Percentiles rank a stretch among this genome's conserved stretches.
phyloP scores from a whole-genome alignment of 2,329 filamentous ascomycete species.

The Phialophora expanda region DNA sequence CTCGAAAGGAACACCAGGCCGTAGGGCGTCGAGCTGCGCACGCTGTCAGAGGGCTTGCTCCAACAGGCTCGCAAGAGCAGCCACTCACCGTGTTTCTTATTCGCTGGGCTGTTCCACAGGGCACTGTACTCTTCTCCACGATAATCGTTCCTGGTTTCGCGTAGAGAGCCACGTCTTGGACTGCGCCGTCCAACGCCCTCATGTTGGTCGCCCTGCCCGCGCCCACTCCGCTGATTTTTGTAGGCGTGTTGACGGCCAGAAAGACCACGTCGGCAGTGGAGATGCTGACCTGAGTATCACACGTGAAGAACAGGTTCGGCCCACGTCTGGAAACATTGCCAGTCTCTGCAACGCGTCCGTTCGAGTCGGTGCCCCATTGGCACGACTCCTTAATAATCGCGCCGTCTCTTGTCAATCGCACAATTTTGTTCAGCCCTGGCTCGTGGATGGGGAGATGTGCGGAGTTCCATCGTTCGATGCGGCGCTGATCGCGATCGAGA shows the following conservation, averaged over 20 bases:
- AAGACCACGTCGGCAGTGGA: slow-evolving; percentile 73
- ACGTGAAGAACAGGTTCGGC: slow-evolving; percentile 78
- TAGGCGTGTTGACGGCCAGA: slow-evolving; percentile 79
- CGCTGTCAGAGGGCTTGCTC: slow-evolving; percentile 5
- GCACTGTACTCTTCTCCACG: slow-evolving; percentile 82
- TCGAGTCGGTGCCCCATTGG: not conserved
- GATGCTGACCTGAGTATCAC: slow-evolving; percentile 66
- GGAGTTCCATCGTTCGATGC: slow-evolving; percentile 76
- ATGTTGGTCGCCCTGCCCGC: slow-evolving; percentile 75
- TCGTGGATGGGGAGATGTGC: slow-evolving; percentile 76
- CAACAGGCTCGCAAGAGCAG: not conserved
- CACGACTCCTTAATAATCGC: slow-evolving; percentile 31
- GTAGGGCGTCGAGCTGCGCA: slow-evolving; percentile 25
- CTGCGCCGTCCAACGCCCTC: slow-evolving; percentile 72
- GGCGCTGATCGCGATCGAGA: slow-evolving; percentile 69
- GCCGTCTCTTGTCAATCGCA: slow-evolving; percentile 56
- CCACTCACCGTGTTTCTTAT: slow-evolving; percentile 68
- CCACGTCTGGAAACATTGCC: slow-evolving; percentile 49
- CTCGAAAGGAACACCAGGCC: slow-evolving; percentile 63
- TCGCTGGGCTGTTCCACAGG: slow-evolving; percentile 73
- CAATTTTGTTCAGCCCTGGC: slow-evolving; percentile 70
- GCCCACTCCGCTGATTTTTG: slow-evolving; percentile 72
- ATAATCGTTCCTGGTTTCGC: slow-evolving; percentile 72
- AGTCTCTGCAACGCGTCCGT: slow-evolving; percentile 28
- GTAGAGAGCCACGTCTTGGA: slow-evolving; percentile 68